A percentile compares a stretch with the other conserved stretches of the same genome.
phyloP scores from a whole-genome alignment of 768 basidiomycete genomes.

The Calocybe indica region DNA sequence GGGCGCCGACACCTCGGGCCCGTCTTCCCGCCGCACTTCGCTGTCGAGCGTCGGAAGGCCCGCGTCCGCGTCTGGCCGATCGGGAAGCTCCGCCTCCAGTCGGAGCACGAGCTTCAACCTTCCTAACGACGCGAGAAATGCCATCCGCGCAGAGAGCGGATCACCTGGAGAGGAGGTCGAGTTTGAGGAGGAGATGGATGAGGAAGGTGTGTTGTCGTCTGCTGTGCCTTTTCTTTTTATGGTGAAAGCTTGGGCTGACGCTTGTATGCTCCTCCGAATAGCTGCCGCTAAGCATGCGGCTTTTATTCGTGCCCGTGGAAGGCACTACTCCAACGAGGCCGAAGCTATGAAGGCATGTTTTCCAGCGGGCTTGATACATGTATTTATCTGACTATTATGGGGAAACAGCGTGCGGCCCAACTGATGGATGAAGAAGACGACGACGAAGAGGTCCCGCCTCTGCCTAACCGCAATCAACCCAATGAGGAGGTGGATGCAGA shows the following conservation, averaged over 20 bases:
- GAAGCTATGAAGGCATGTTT: slow-evolving; percentile 84
- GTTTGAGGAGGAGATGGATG: slow-evolving; percentile 80
- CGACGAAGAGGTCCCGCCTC: slow-evolving; percentile 18
- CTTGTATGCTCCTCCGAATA: slow-evolving; percentile 18
- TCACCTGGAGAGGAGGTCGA: slow-evolving; percentile 68
- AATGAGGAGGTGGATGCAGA: too few species aligned
- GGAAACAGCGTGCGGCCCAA: slow-evolving; percentile 51
- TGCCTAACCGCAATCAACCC: too few species aligned
- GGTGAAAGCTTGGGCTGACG: neutral
- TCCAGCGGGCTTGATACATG: neutral
- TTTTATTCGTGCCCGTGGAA: slow-evolving; percentile 73
- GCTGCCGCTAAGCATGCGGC: slow-evolving; percentile 79
- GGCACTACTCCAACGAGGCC: slow-evolving; percentile 88
- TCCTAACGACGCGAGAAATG: slow-evolving; percentile 60
- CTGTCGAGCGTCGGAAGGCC: slow-evolving; percentile 59
- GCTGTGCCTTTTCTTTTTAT: slow-evolving; percentile 6
- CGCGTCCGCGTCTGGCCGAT: slow-evolving; percentile 46
- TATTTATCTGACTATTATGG: slow-evolving; percentile 6
- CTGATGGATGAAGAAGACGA: slow-evolving; percentile 66
- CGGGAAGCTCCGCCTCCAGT: slow-evolving; percentile 59
- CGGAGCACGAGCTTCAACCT: slow-evolving; percentile 83
- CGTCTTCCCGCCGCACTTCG: slow-evolving; percentile 71
- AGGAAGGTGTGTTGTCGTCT: slow-evolving; percentile 55
- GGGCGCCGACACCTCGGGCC: slow-evolving; percentile 54
- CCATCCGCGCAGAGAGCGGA: slow-evolving; percentile 48